Conservation (phyloP, 2,329 filamentous ascomycete genomes). For the Blastomyces emzantsi region DNA sequence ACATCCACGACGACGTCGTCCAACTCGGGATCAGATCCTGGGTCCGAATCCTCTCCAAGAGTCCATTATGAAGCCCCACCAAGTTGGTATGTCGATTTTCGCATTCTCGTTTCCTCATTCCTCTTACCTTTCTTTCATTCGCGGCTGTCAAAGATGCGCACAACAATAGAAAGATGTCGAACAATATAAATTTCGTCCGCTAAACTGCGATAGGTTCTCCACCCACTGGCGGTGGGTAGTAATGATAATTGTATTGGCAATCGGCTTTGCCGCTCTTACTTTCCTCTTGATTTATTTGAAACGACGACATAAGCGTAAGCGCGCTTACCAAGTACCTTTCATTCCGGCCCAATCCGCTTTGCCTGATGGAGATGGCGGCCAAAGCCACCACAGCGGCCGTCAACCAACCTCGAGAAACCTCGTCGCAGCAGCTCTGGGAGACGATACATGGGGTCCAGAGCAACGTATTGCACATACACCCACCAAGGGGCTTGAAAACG, state of each 20-base stretch:
- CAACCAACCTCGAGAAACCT: neutral
- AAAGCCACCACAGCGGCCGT: no score
- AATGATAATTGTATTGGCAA: conserved; percentile 64
- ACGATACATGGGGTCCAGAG: conserved; percentile 6
- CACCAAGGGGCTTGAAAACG: neutral
- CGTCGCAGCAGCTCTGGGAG: neutral
- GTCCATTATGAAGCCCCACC: neutral
- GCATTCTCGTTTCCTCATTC: neutral
- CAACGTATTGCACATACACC: conserved; percentile 4
- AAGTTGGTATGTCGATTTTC: conserved; percentile 19
- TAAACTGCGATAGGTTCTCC: conserved; percentile 47
- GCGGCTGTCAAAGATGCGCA: neutral
- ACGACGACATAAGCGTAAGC: conserved; percentile 60
- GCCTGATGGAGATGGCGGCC: no score
- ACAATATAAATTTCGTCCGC: neutral
- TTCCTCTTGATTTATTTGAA: conserved; percentile 61
- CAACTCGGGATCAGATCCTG: neutral
- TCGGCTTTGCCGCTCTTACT: conserved; percentile 60
- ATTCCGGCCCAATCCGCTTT: neutral
- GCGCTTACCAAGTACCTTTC: neutral
- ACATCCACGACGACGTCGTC: neutral
- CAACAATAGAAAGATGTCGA: neutral
- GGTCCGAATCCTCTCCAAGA: neutral
- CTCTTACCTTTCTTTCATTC: neutral
- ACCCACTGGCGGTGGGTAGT: conserved; percentile 72